Evolutionary conservation across 139 green algal genomes (phyloP).

Genomic region (Picochlorum costavermella): DNA sequence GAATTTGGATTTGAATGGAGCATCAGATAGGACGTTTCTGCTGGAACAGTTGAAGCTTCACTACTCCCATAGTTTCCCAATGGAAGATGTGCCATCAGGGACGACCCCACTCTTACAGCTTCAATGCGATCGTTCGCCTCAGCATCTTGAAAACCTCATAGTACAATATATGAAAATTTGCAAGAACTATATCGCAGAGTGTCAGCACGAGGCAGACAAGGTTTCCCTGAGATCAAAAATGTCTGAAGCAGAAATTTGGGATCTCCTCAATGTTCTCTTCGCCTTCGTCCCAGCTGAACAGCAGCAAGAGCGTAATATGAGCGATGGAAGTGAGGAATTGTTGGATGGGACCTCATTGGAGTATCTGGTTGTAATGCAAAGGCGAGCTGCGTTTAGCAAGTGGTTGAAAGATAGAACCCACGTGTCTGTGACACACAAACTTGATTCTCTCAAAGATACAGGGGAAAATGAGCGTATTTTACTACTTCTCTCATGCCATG

Average conservation of each 20-base stretch:
- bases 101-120: not conserved
- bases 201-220: too few species aligned
- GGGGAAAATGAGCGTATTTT: slow-evolving; percentile 30
- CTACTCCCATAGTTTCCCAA: not conserved
- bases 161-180: not conserved
- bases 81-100: not conserved
- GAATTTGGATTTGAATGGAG: not conserved
- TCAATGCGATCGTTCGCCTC: not conserved
- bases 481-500: slow-evolving; percentile 52
- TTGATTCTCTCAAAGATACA: not conserved
- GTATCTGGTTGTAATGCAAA: slow-evolving; percentile 23
- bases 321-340: slow-evolving; percentile 12
- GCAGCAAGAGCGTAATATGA: not conserved
- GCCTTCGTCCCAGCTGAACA: slow-evolving; percentile 7
- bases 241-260: slow-evolving; percentile 57
- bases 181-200: not conserved
- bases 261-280: slow-evolving; percentile 58
- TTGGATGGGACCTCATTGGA: not conserved
- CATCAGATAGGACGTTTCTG: too few species aligned
- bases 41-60: not conserved
- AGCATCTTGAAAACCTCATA: not conserved
- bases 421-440: not conserved
- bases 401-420: slow-evolving; percentile 42
- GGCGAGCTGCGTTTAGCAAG: slow-evolving; percentile 32
- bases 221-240: slow-evolving; percentile 8